Evolutionary conservation across 164 flowering plant genomes (phyloP).

Genomic region (Houttuynia cordata): DNA sequence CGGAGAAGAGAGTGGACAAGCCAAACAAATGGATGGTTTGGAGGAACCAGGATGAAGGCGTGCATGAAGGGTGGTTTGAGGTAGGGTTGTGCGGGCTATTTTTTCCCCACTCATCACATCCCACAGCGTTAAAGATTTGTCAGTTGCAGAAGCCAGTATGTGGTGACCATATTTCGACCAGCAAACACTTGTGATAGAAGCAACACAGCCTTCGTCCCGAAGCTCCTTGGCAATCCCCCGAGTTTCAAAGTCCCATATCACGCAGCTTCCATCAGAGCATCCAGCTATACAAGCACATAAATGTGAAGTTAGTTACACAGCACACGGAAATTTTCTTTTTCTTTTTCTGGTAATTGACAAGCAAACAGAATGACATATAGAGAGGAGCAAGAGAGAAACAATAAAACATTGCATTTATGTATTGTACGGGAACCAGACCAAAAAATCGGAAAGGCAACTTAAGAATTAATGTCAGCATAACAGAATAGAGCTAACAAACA

Average conservation of each 20-base stretch:
- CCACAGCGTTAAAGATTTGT: conserved; percentile 88
- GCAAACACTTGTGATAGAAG: conserved; percentile 81
- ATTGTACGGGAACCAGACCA: no score
- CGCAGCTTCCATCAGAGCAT: conserved; percentile 81
- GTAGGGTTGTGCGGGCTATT: conserved; percentile 43
- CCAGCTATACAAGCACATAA: conserved; percentile 56
- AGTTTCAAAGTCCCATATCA: conserved; percentile 97
- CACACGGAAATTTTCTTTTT: background rate
- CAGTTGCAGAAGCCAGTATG: conserved; percentile 84
- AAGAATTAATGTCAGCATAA: no score
- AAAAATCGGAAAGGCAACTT: no score
- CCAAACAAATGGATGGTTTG: conserved; percentile 68
- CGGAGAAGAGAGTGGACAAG: conserved; percentile 82
- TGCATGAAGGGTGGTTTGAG: conserved; percentile 73
- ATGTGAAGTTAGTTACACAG: background rate
- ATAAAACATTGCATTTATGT: no score
- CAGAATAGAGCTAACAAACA: no score
- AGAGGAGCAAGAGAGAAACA: no score
- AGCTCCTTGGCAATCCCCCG: conserved; percentile 89
- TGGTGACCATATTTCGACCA: conserved; percentile 91
- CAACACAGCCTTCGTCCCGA: conserved; percentile 55
- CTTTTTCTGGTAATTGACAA: background rate
- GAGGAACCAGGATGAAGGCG: conserved; percentile 74
- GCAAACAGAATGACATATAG: background rate
- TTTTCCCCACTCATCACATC: conserved; percentile 71